These are phyloP conservation scores for Diutina sp. DNA, from an alignment of 1,139 yeast species.

Conservation along the genomic window DNA sequence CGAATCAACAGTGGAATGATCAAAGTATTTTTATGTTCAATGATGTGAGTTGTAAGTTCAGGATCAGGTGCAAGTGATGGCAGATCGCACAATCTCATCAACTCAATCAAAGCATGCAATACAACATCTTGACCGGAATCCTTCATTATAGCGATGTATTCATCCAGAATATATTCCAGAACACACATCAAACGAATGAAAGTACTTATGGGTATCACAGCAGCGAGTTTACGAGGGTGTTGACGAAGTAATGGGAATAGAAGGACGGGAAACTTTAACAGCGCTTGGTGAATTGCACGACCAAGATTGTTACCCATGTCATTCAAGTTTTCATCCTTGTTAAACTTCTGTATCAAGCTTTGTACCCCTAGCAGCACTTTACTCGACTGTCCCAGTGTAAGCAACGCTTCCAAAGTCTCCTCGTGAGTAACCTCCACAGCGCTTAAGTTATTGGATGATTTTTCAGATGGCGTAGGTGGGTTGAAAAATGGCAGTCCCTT, in stretches of 20 bases:
- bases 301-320: not conserved
- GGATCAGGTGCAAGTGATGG: not conserved
- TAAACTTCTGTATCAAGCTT: not conserved
- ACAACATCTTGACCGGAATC: not conserved
- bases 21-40: not conserved
- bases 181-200: not conserved
- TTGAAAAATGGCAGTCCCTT: not conserved
- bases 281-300: not conserved
- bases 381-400: not conserved
- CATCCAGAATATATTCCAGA: not conserved
- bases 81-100: not conserved
- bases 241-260: not conserved
- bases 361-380: not conserved
- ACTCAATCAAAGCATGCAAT: not conserved
- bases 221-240: not conserved
- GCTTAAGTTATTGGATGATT: not conserved
- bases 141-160: not conserved
- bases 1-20: slow-evolving; percentile 18
- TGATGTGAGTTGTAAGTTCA: not conserved
- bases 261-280: not conserved
- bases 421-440: slow-evolving; percentile 8
- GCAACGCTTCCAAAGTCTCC: slow-evolving; percentile 12
- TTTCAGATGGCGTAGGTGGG: not conserved
- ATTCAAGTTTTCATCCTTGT: not conserved
- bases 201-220: not conserved